Evolutionary conservation across 2,329 filamentous ascomycete species (phyloP), one percentile per base, ranked within the genome.

Genomic region (Dothideomycetes sp.): DNA sequence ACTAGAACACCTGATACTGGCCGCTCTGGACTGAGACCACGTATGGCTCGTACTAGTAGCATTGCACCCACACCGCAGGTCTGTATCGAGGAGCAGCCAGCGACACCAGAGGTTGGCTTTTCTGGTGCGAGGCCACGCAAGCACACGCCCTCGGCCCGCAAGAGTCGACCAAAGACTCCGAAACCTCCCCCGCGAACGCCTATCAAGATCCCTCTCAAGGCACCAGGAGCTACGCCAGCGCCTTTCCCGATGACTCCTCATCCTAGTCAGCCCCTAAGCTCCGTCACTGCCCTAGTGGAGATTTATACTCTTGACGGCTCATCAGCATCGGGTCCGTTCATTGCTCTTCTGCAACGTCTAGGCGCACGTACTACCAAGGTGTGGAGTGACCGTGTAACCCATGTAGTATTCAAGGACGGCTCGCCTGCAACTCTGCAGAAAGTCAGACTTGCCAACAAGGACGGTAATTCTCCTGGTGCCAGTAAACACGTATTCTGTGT

Each of bases 351-450:
- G 8, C 55, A 56, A 31, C 51, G 57, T 4, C 47, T 61, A 2
- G 58, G 58, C 7, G 58, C 58, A 3, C 54, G 51, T 38, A 58
- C 56, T 1, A 57, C 54, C 9, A 56, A 55, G 42, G 50, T 47
- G 4, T 60, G 56, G 52, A 55, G 45, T 36, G 57, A 59, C n/a
- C 50, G 52, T 17, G 48, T 60, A 15, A 60, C 57, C 3, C 58
- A 61, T 31, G 52, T 61, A 9, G 47, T 61, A 31, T 61, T 55
- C 55, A 61, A 61, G 38, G 57, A 61, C 34, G 58, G 58, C 5
- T 56, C 55, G 14, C 56, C 57, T 1, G 52, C 51, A 4, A 56
- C 54, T 2, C 46, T 61, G 9, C 53, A 58, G 36, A 49, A 50
- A 16, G 50, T 61, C 7, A 49, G 53, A 3, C 24, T 54, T 3